Percentiles rank a stretch among this genome's conserved stretches.
phyloP scores from a whole-genome alignment of 2,329 filamentous ascomycete species.

The Talaromyces sp. region DNA sequence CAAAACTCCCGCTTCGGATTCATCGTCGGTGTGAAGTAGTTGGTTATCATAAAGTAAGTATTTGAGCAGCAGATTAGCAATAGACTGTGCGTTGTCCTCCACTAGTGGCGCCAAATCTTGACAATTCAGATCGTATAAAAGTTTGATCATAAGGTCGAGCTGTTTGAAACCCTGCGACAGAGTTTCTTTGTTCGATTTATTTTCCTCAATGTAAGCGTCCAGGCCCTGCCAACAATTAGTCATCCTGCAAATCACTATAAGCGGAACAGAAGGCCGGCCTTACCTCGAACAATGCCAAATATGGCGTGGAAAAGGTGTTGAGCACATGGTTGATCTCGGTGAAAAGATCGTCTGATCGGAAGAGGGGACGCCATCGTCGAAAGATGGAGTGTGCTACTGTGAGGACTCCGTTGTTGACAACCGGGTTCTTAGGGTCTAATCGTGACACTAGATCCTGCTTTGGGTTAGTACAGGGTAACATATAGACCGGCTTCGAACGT shows the following conservation, averaged over 20 bases:
- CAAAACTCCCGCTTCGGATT: constrained; percentile 78
- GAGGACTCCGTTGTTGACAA: constrained; percentile 87
- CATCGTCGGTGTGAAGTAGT: constrained; percentile 79
- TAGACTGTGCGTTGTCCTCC: constrained; percentile 76
- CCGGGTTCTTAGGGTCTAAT: constrained; percentile 75
- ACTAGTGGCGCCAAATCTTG: constrained; percentile 94
- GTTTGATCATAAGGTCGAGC: constrained; percentile 82
- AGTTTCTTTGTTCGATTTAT: constrained; percentile 69
- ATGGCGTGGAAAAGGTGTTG: constrained; percentile 75
- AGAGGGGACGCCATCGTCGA: constrained; percentile 89
- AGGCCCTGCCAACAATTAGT: constrained; percentile 38
- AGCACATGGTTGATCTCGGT: constrained; percentile 96
- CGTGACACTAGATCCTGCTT: constrained; percentile 78
- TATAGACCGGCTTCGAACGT: constrained; percentile 27
- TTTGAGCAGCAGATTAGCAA: constrained; percentile 80
- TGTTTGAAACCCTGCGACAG: constrained; percentile 79
- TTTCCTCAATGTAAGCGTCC: constrained; percentile 63
- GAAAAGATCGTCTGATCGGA: constrained; percentile 87
- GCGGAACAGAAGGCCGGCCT: constrained; percentile 25
- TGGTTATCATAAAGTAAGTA: constrained; percentile 87
- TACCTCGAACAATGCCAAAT: constrained; percentile 74
- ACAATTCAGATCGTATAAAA: constrained; percentile 94
- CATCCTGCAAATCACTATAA: background rate
- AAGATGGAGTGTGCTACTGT: constrained; percentile 99
- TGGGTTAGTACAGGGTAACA: background rate